Percentiles rank a stretch among this genome's conserved stretches.
Conservation (phyloP, 768 basidiomycete species). For the Russula virescens region DNA sequence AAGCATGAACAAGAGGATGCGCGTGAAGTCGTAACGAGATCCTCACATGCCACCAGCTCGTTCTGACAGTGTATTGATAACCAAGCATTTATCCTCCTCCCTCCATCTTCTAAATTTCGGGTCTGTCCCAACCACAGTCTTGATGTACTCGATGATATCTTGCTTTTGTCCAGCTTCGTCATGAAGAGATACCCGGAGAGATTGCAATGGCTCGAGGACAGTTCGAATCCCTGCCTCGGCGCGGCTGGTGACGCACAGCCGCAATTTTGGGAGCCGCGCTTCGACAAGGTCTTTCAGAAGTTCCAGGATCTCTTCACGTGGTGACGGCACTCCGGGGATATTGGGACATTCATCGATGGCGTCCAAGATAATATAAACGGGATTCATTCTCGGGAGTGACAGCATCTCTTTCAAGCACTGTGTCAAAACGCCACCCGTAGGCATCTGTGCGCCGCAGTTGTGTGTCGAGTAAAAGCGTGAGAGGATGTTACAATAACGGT, state of each 20-base stretch:
- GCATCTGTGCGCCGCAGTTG: neutral
- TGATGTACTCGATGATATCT: neutral
- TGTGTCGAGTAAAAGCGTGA: neutral
- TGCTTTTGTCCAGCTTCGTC: neutral
- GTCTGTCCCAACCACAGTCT: neutral
- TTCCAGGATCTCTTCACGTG: neutral
- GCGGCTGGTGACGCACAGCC: conserved; percentile 1
- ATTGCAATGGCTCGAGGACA: neutral
- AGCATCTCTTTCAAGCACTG: conserved; percentile 9
- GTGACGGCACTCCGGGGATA: neutral
- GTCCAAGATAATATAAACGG: neutral
- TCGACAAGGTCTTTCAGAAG: neutral
- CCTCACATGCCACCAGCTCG: conserved; percentile 1
- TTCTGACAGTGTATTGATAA: neutral
- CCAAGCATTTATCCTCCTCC: neutral
- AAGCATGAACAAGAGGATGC: neutral
- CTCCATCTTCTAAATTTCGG: neutral
- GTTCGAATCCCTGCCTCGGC: neutral
- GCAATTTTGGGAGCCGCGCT: neutral
- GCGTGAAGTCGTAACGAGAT: neutral
- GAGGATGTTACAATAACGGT: neutral
- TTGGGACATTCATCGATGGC: conserved; percentile 11
- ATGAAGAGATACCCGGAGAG: neutral
- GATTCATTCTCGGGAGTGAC: neutral
- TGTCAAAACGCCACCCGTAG: neutral